Evolutionary conservation across 371 early-diverging fungal genomes (phyloP).

Genomic region (Mucor plumbeus): DNA sequence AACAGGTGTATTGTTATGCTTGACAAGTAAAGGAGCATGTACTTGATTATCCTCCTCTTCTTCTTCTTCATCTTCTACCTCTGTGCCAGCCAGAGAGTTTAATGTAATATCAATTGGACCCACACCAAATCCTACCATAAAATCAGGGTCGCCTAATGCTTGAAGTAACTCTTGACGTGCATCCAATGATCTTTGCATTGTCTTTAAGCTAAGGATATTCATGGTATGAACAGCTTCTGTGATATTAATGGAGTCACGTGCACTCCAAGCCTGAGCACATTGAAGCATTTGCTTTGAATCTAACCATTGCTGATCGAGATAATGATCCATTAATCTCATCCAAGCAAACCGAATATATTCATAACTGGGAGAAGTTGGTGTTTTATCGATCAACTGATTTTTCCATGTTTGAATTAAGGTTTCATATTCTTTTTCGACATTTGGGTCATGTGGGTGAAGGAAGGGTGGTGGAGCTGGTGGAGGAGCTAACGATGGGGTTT

Average conservation of each 20-base stretch:
- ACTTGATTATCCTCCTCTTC: constrained; percentile 21
- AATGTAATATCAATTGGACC: not conserved
- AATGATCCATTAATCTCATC: constrained; percentile 40
- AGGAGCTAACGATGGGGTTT: not conserved
- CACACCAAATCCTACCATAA: constrained; percentile 23
- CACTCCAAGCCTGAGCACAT: constrained; percentile 51
- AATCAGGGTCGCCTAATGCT: constrained; percentile 28
- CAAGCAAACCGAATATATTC: constrained; percentile 30
- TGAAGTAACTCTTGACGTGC: constrained; percentile 42
- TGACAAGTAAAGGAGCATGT: constrained; percentile 27
- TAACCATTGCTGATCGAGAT: constrained; percentile 48
- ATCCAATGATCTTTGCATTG: constrained; percentile 43
- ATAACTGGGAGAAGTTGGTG: constrained; percentile 19
- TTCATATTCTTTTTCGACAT: constrained; percentile 44
- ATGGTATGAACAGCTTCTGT: constrained; percentile 45
- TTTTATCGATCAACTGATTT: constrained; percentile 28
- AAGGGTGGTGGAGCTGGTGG: not conserved
- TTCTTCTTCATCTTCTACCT: constrained; percentile 14
- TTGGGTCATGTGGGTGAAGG: constrained; percentile 29
- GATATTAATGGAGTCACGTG: constrained; percentile 27
- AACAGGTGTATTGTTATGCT: constrained; percentile 6
- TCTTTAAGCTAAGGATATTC: constrained; percentile 42
- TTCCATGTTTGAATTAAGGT: constrained; percentile 40
- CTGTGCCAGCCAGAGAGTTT: constrained; percentile 22
- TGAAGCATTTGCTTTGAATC: constrained; percentile 50